Conservation (phyloP, 768 basidiomycete genomes). For the Candolleomyces aberdarensis region DNA sequence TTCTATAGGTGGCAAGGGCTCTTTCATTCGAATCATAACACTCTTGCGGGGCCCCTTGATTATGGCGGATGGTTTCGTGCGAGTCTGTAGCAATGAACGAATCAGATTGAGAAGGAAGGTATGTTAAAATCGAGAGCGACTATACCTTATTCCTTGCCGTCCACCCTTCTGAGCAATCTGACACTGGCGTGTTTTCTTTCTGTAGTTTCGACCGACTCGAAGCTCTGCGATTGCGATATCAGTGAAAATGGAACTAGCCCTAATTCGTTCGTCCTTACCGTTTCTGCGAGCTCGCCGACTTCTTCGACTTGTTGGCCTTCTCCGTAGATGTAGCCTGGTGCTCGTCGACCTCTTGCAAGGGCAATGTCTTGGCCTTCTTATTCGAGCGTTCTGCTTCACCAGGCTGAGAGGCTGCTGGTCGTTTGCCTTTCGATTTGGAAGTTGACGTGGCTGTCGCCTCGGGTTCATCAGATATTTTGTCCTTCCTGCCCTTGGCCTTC, state of each 20-base stretch:
- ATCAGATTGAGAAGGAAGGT: background rate
- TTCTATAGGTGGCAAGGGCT: slow-evolving; percentile 16
- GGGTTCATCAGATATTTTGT: background rate
- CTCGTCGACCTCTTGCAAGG: background rate
- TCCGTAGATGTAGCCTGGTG: background rate
- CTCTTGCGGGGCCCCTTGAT: slow-evolving; percentile 12
- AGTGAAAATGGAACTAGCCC: background rate
- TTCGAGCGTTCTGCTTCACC: background rate
- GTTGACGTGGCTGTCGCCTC: no score
- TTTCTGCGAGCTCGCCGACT: background rate
- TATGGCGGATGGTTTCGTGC: background rate
- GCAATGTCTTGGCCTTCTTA: background rate
- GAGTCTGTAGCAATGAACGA: background rate
- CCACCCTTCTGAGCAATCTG: background rate
- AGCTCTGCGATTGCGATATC: no score
- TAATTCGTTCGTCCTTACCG: background rate
- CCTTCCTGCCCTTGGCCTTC: background rate
- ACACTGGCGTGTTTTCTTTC: slow-evolving; percentile 1
- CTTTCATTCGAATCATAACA: slow-evolving; percentile 18
- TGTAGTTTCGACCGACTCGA: no score
- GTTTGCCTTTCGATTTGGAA: background rate
- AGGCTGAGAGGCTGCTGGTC: background rate
- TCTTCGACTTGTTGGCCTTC: background rate
- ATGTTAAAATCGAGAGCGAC: background rate
- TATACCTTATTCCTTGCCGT: background rate